Percentiles rank a stretch among this genome's conserved stretches.
Evolutionary conservation across 352 stramenopile genomes (phyloP).

Genomic region (Phytophthora boehmeriae): DNA sequence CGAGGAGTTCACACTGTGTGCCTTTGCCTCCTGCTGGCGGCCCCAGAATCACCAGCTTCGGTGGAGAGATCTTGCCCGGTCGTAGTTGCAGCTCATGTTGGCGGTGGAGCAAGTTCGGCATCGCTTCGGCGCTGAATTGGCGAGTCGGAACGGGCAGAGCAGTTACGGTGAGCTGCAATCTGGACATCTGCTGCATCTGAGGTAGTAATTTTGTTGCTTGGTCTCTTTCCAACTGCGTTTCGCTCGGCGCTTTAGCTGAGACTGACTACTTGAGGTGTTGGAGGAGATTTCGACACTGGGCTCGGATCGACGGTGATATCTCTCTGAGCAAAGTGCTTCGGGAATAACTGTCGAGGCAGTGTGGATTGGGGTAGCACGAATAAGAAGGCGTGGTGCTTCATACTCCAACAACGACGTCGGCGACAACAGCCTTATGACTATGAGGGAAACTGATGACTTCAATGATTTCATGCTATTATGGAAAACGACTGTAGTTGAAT

Average conservation of each 20-base stretch:
- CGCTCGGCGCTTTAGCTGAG: not conserved
- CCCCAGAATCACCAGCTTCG: conserved; percentile 87
- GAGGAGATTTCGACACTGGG: conserved; percentile 8
- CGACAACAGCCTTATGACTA: no score
- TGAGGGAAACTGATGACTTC: no score
- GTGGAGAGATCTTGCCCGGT: conserved; percentile 19
- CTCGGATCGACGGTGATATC: no score
- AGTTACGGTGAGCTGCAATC: not conserved
- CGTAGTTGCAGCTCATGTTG: conserved; percentile 1
- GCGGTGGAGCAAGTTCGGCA: not conserved
- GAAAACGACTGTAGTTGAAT: no score
- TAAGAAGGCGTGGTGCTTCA: not conserved
- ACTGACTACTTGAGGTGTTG: not conserved
- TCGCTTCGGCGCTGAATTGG: conserved; percentile 10
- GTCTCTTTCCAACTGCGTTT: not conserved
- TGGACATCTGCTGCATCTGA: no score
- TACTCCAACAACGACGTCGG: no score
- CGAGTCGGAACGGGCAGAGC: conserved; percentile 3
- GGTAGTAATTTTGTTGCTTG: not conserved
- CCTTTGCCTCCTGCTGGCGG: conserved; percentile 93
- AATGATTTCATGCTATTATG: no score
- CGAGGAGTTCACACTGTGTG: conserved; percentile 93
- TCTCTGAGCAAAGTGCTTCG: not conserved
- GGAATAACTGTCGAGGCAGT: conserved; percentile 13
- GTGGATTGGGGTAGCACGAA: not conserved